A percentile compares a stretch with the other conserved stretches of the same genome.
These are phyloP conservation scores for Stemphylium lycopersici DNA, from an alignment of 2,329 filamentous ascomycete species.

Conservation along the genomic window DNA sequence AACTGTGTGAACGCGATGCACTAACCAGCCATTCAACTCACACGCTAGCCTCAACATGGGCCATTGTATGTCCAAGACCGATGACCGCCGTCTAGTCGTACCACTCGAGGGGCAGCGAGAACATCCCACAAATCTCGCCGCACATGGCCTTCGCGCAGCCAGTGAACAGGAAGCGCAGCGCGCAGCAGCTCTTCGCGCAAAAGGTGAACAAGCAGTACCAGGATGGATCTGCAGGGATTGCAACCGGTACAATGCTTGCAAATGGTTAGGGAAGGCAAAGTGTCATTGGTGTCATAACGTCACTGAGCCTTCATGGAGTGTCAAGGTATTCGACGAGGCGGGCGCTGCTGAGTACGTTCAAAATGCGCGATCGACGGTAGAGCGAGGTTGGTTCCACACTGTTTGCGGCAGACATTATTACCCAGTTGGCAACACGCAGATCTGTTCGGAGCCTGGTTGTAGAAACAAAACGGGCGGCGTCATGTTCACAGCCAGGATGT, in stretches of 20 bases:
- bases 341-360: not conserved
- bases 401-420: not conserved
- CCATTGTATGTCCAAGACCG: not conserved
- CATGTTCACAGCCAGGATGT: not conserved
- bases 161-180: no score
- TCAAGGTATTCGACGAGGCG: not conserved
- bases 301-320: no score
- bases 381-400: not conserved
- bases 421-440: not conserved
- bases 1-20: no score
- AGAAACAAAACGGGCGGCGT: not conserved
- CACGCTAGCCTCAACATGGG: not conserved
- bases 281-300: not conserved
- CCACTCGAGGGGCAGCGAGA: not conserved
- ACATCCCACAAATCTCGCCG: not conserved
- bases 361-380: not conserved
- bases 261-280: not conserved
- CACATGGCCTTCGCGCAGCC: no score
- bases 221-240: not conserved
- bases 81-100: no score
- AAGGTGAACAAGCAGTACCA: not conserved
- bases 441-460: not conserved
- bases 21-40: not conserved
- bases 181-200: not conserved
- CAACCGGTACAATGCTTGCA: not conserved